Conservation (phyloP, 805 yeast genomes). For the Cyberlindnera maritima region DNA sequence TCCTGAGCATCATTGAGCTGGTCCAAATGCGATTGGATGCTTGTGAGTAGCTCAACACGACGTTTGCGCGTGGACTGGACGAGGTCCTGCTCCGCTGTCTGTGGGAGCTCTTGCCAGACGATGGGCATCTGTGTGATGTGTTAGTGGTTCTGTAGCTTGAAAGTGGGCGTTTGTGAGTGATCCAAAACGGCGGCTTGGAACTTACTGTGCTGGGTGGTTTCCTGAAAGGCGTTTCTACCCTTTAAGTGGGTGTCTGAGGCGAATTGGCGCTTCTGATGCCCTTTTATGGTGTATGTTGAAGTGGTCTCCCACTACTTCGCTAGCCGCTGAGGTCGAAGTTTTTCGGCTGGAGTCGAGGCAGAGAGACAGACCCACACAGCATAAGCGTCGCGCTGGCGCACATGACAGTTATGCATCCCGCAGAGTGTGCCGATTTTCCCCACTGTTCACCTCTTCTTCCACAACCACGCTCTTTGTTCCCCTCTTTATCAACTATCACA, state of each 20-base stretch:
- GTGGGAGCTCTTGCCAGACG: constrained; percentile 23
- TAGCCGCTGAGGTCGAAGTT: constrained; percentile 1
- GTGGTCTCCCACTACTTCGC: background rate
- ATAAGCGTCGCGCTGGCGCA: constrained; percentile 1
- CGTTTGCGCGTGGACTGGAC: constrained; percentile 21
- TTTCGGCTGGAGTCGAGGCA: constrained; percentile 2
- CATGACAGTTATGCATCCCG: background rate
- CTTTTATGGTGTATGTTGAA: background rate
- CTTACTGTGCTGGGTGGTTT: background rate
- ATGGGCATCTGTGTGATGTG: constrained; percentile 10
- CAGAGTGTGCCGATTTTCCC: background rate
- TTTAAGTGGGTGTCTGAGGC: background rate
- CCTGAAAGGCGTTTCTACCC: background rate
- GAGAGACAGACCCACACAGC: background rate
- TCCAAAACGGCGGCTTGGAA: background rate
- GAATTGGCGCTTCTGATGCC: background rate
- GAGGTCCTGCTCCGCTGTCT: constrained; percentile 22
- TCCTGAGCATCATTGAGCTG: constrained; percentile 5
- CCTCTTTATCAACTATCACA: constrained; percentile 51
- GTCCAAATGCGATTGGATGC: constrained; percentile 5
- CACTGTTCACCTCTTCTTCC: background rate
- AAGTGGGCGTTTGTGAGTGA: too few relatives aligned
- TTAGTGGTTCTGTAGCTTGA: background rate
- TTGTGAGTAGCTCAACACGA: constrained; percentile 24
- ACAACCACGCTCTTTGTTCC: constrained; percentile 5